Evolutionary conservation across 371 early-diverging fungal species (phyloP), one percentile per base, ranked within the genome.

Genomic region (Lichtheimia ornata): DNA sequence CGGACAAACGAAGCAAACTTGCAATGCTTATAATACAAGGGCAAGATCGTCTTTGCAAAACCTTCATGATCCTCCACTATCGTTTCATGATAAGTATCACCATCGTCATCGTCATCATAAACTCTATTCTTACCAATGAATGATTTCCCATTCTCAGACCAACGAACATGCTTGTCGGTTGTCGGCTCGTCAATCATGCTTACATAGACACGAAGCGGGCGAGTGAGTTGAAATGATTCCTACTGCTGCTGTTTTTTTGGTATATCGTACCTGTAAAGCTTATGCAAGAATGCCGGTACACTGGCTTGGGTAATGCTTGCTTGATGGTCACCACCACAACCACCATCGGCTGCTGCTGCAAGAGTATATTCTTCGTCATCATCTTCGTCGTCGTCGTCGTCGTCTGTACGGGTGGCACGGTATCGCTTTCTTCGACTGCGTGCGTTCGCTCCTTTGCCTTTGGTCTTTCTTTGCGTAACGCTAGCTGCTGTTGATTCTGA

Each of bases 1-100:
- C 97, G 84, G 4, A 97, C 95, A 87, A 97, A 97, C 11, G 90
- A 90, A 40, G 92, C 88, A 71, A 95, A 92, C 61, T 96, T 96
- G 70, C 86, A 89, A 77, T 96, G 96, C 74, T 96, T 96, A 72
- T 95, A 97, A 59, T 86, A 89, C 27, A 84, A 82, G 27, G 94
- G 92, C 56, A 97, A 73, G 9, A 97, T 89, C 35, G 82, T 84
- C 58, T 88, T 88, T n/a, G 94, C 88, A 84, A 97, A 94, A 22
- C 88, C 90, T 58, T 89, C 89, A 65, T 84, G 88, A 17, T 76
- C 70, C 41, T 77, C 66, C 6, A 92, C 91, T 79, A 70, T 47
- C 12, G 45, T n/a, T 45, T 4, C 17, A 45, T 18, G 22, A 22
- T 22, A 22, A 22, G 22, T 22, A 22, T 2, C 22, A 1, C 17